Conservation (phyloP, 2,329 filamentous ascomycete species). For the Boeremia exigua region DNA sequence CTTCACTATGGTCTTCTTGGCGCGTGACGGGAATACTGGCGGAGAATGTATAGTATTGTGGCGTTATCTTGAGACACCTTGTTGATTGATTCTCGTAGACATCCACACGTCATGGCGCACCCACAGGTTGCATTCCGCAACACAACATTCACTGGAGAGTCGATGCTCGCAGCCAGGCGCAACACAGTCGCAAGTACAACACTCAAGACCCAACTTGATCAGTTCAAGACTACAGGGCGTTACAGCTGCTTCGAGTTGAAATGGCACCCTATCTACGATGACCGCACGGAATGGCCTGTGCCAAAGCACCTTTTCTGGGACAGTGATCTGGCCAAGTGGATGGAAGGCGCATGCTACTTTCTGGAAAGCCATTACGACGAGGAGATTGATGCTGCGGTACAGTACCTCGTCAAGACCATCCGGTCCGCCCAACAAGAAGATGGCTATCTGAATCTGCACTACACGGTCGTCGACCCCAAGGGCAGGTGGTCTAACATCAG, state of each 20-base stretch:
- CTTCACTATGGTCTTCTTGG: background rate
- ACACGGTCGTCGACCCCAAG: slow-evolving; percentile 63
- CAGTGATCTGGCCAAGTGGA: slow-evolving; percentile 65
- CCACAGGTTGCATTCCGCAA: slow-evolving; percentile 16
- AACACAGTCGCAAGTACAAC: slow-evolving; percentile 17
- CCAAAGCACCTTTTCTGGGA: slow-evolving; percentile 68
- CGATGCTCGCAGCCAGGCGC: slow-evolving; percentile 14
- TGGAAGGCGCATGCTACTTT: slow-evolving; percentile 67
- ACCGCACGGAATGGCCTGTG: slow-evolving; percentile 61
- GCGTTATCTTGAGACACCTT: background rate
- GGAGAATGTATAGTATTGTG: background rate
- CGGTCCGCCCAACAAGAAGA: slow-evolving; percentile 62
- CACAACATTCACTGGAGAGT: slow-evolving; percentile 12
- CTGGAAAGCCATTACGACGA: slow-evolving; percentile 52
- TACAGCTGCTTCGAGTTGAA: slow-evolving; percentile 63
- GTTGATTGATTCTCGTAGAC: background rate
- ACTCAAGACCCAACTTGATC: slow-evolving; percentile 15
- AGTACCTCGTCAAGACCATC: slow-evolving; percentile 66
- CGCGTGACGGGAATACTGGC: background rate
- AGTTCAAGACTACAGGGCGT: slow-evolving; percentile 23
- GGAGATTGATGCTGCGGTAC: slow-evolving; percentile 58
- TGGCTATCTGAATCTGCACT: slow-evolving; percentile 70
- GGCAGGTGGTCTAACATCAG: slow-evolving; percentile 64
- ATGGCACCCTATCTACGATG: slow-evolving; percentile 62
- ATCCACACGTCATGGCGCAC: slow-evolving; percentile 2